Base-by-base conservation (phyloP, 169 alveolate genomes). In the Plasmodium billcollinsi region DNA sequence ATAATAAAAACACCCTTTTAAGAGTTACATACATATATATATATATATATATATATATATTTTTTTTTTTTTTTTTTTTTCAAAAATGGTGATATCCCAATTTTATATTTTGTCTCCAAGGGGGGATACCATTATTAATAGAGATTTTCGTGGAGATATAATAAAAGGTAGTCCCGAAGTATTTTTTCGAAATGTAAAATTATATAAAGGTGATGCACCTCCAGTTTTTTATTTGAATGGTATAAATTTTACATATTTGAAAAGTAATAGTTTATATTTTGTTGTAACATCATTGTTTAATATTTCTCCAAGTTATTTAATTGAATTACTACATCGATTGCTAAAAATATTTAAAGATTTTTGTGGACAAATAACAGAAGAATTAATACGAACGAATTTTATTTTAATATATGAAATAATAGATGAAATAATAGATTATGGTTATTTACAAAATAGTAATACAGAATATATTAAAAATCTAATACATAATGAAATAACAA, bases 341-440 rank as follows among this genome's bases (percentile, higher is more conserved):
- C 96, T 96, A 67, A 97, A 95, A 92, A 93, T 94, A 63, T 91
- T 94, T 75, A 91, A 94, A 88, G 99, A 98, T 91, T 98, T 97
- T 94, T 97, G 99, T 88, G 99, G 99, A 14, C 97, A 97, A 8
- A 96, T 99, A 70, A 98, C 94, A 83, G 99, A 98, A 95, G 99
- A 99, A 92, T 93, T 97, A n/a, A 95, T 98, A 6, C 92, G 99
- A 80, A 95, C 96, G 74, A 99, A 99, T 91, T 99, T 99, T 91
- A 97, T 98, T 21, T 90, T 99, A 56, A 97, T 98, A 7, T 98
- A 99, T 91, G 99, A 99, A 95, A 91, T 98, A 33, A 90, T 99
- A 12, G 99, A 99, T 91, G 99, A 98, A 92, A 91, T 97, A 72
- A 93, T 97, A 54, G 99, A 97, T 94, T 97, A 89, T 91, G 99